These are phyloP conservation scores for button mushroom (Agaricus bisporus) DNA, from an alignment of 768 basidiomycete species.

Conservation along the genomic window DNA sequence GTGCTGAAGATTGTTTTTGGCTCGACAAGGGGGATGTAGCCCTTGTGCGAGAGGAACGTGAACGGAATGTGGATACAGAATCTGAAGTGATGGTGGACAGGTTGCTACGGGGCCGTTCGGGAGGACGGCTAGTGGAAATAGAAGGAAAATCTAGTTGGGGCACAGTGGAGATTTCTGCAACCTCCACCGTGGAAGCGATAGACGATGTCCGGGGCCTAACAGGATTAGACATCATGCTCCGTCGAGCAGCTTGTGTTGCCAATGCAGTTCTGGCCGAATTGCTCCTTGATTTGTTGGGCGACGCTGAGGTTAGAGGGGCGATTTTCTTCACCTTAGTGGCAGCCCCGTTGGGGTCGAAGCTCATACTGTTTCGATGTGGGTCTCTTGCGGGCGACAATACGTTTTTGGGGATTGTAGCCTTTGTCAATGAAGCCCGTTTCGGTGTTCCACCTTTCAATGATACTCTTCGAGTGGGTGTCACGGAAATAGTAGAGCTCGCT, in stretches of 20 bases:
- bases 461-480: slow-evolving; percentile 2
- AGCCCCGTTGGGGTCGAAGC: slow-evolving; percentile 2
- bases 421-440: not conserved
- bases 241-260: slow-evolving; percentile 22
- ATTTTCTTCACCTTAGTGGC: slow-evolving; percentile 16
- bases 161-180: slow-evolving; percentile 1
- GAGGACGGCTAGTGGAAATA: slow-evolving; percentile 12
- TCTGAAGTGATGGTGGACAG: slow-evolving; percentile 23
- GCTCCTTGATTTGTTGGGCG: not conserved
- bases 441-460: slow-evolving; percentile 8
- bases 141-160: slow-evolving; percentile 11
- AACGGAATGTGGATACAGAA: slow-evolving; percentile 12
- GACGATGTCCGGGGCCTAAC: slow-evolving; percentile 19
- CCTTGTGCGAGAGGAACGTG: not conserved
- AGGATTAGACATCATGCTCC: slow-evolving; percentile 5
- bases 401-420: slow-evolving; percentile 17
- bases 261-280: slow-evolving; percentile 11
- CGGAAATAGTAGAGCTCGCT: slow-evolving; percentile 11
- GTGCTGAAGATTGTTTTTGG: slow-evolving; percentile 2
- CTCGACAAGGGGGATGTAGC: slow-evolving; percentile 13
- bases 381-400: slow-evolving; percentile 34
- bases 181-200: slow-evolving; percentile 1
- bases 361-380: slow-evolving; percentile 29
- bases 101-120: slow-evolving; percentile 18
- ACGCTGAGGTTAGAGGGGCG: not conserved